phyloP scores from a whole-genome alignment of 225 moss, liverwort and hornwort genomes.

The Pleurozium schreberi region DNA sequence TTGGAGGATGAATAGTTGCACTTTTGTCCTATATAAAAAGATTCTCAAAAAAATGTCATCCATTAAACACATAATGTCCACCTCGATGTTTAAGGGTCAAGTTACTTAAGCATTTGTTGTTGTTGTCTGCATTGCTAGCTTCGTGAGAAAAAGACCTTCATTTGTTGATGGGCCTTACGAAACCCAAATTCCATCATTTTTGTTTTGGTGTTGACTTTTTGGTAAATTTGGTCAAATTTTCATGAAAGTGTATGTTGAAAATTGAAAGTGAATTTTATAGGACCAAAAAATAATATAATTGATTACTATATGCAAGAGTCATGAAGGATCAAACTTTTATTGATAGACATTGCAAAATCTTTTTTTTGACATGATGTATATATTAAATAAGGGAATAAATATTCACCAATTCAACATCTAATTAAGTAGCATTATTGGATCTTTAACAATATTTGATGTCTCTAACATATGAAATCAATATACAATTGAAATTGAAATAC shows the following conservation, averaged over 20 bases:
- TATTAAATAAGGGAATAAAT: background rate
- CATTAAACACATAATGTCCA: too few relatives aligned
- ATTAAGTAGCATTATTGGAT: background rate
- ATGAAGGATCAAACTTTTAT: background rate
- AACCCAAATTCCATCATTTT: background rate
- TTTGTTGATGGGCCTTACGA: too few relatives aligned
- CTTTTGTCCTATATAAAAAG: too few relatives aligned
- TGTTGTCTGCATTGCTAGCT: too few relatives aligned
- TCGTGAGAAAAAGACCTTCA: too few relatives aligned
- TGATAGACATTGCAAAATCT: background rate
- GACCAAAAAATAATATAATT: background rate
- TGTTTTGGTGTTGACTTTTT: background rate
- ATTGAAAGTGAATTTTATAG: background rate
- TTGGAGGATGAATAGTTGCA: too few relatives aligned
- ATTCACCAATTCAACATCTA: background rate
- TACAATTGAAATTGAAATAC: background rate
- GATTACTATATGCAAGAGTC: background rate
- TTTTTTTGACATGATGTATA: background rate
- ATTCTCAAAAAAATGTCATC: too few relatives aligned
- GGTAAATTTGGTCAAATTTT: background rate
- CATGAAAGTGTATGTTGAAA: too few relatives aligned
- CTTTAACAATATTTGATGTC: background rate
- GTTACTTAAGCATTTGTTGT: too few relatives aligned
- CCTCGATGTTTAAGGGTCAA: too few relatives aligned
- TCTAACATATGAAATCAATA: accelerated